Evolutionary conservation across 1,284 basidiomycete species (phyloP).

Genomic region (Naganishia liquefaciens): DNA sequence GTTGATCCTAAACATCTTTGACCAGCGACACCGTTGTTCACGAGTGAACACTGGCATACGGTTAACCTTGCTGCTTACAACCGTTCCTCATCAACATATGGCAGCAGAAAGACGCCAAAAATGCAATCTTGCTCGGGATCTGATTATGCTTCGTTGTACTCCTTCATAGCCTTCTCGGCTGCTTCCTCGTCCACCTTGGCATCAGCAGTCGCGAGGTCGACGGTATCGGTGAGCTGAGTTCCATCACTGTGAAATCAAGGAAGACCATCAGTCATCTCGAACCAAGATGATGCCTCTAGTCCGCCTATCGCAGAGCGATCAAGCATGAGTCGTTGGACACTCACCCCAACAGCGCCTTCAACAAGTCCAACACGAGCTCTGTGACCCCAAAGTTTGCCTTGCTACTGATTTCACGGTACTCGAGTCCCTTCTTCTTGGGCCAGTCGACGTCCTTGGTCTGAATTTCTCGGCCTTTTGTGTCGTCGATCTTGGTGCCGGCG

Average conservation of each 20-base stretch:
- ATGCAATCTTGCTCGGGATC: too few relatives aligned
- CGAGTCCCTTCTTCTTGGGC: constrained; percentile 33
- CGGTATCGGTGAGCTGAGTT: constrained; percentile 35
- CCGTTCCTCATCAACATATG: too few relatives aligned
- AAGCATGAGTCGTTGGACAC: constrained; percentile 2
- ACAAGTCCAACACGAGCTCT: constrained; percentile 34
- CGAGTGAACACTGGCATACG: too few relatives aligned
- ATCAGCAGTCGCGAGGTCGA: constrained; percentile 34
- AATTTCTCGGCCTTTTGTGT: constrained; percentile 36
- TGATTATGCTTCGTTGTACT: constrained; percentile 33
- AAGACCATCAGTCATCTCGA: background rate
- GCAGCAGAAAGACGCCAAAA: too few relatives aligned
- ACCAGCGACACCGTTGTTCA: too few relatives aligned
- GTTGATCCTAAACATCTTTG: too few relatives aligned
- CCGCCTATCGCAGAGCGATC: background rate
- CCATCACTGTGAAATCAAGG: constrained; percentile 28
- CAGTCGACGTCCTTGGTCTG: constrained; percentile 37
- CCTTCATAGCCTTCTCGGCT: constrained; percentile 35
- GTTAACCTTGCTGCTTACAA: too few relatives aligned
- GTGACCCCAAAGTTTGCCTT: constrained; percentile 38
- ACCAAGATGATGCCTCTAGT: background rate
- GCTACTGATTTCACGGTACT: constrained; percentile 36
- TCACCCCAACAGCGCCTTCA: constrained; percentile 36
- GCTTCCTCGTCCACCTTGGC: constrained; percentile 33
- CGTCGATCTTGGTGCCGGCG: constrained; percentile 38